Base-by-base conservation (phyloP, 106 monocot species). In the Cymbidium sinense region DNA sequence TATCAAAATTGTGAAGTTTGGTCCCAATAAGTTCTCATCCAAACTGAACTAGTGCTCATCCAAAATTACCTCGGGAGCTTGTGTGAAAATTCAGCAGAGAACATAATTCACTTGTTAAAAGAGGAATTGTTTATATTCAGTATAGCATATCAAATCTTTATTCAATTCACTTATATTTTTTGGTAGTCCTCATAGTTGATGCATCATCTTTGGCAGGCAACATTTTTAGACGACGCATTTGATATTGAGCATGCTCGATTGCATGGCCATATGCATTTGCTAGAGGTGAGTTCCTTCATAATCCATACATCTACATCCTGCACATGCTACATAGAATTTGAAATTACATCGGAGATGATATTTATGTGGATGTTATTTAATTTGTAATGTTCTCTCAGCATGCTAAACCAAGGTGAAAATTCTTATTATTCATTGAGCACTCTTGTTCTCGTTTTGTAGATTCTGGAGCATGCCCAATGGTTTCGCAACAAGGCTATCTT, bases 241-340 rank as follows among this genome's bases (percentile, higher is more conserved):
- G 84, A 92, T 65, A 67, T 90, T 35, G 86, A 92, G 70, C 87
- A 90, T 78, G 98, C 92, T 51, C 73, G 91, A 78, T 76, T 86
- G 25, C 85, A 81, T 65, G 98, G 98, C 72, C 98, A 99, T 70
- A 89, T 90, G 92, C 98, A 99, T 89, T 74, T 99, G 50, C 82
- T 73, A 30, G 98, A 99, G 98, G 98, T 92, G 71, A 70, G 2
- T 50, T 62, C 43, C 64, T 62, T 27, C 61, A 62, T 62, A 62
- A 25, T 25, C 25, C 15, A 25, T 62, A 0, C 61, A 25, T 62
- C 27, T 27, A 62, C 25, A 10, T 62, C 61, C 6, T 27, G 25
- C 27, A 62, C 47, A 47, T 17, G 13, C 47, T 13, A 44, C 44
- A 12, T 44, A 44, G 44, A 61, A 61, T 25, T 61, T 25, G 10